Percentiles rank a stretch among this genome's conserved stretches.
phyloP scores from a whole-genome alignment of 2,329 filamentous ascomycete species.

The Hymenoscyphus linearis region DNA sequence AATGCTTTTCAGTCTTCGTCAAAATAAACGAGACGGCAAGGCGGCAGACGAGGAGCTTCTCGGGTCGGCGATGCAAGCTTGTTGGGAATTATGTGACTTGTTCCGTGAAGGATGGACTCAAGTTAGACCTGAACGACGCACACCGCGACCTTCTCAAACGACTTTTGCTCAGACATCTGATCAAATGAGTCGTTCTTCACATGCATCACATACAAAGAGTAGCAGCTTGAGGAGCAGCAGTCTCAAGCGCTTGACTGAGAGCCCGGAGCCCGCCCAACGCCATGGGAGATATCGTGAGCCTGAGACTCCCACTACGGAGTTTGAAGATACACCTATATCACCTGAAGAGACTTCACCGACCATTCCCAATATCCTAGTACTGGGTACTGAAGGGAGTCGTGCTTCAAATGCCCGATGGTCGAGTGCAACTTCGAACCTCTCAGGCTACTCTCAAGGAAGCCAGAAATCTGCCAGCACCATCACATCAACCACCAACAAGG shows the following conservation, averaged over 20 bases:
- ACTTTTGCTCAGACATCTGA: constrained; percentile 59
- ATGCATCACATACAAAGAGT: constrained; percentile 24
- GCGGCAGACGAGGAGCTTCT: constrained; percentile 76
- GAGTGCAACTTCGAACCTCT: constrained; percentile 72
- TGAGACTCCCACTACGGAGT: constrained; percentile 91
- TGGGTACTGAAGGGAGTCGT: constrained; percentile 63
- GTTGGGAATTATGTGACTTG: constrained; percentile 90
- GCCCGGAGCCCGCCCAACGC: constrained; percentile 14
- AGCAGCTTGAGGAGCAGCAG: constrained; percentile 42
- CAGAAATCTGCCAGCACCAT: constrained; percentile 64
- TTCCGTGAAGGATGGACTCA: constrained; percentile 92
- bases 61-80: constrained; percentile 83
- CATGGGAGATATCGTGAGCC: constrained; percentile 44
- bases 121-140: constrained; percentile 77
- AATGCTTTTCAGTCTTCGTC: constrained; percentile 86
- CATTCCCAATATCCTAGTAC: constrained; percentile 81
- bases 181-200: constrained; percentile 39
- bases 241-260: constrained; percentile 41
- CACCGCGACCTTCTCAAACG: constrained; percentile 74
- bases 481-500: constrained; percentile 59
- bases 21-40: constrained; percentile 70
- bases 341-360: constrained; percentile 70
- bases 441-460: constrained; percentile 70
- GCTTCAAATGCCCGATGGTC: constrained; percentile 70
- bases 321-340: constrained; percentile 83